phyloP scores from a whole-genome alignment of 371 early-diverging fungal species.

The Haplosporangium sp. region DNA sequence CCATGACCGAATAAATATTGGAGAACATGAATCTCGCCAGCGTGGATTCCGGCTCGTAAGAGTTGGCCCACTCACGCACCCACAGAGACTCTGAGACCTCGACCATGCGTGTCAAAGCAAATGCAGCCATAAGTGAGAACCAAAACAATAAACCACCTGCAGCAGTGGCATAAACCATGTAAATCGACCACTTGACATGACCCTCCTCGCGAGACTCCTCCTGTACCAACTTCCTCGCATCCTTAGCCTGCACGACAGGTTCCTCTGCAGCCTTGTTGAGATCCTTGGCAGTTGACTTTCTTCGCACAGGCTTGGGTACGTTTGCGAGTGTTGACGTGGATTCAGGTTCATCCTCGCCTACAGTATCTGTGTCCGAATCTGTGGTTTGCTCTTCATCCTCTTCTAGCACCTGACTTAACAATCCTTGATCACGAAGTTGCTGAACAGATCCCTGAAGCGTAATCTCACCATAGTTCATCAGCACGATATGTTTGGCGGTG shows the following conservation, averaged over 20 bases:
- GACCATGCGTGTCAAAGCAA: constrained; percentile 61
- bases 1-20: constrained; percentile 21
- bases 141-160: constrained; percentile 65
- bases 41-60: constrained; percentile 31
- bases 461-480: constrained; percentile 69
- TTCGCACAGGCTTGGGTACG: constrained; percentile 26
- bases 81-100: constrained; percentile 65
- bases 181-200: constrained; percentile 62
- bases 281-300: constrained; percentile 39
- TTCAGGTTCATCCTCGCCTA: constrained; percentile 45
- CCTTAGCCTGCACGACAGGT: constrained; percentile 24
- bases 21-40: constrained; percentile 32
- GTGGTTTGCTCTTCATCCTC: constrained; percentile 55
- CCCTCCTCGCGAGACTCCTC: constrained; percentile 65
- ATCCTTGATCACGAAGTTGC: constrained; percentile 60
- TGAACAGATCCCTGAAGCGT: constrained; percentile 57
- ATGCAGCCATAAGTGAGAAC: constrained; percentile 54
- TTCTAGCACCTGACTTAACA: constrained; percentile 55
- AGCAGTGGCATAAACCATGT: constrained; percentile 60
- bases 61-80: constrained; percentile 69
- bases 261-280: constrained; percentile 12
- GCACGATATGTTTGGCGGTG: constrained; percentile 71
- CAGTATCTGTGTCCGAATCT: constrained; percentile 31
- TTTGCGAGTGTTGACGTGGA: constrained; percentile 26
- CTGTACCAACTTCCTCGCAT: constrained; percentile 58